Evolutionary conservation across 495 filamentous ascomycete species (phyloP).

Genomic region (Aspergillus ellipticus): DNA sequence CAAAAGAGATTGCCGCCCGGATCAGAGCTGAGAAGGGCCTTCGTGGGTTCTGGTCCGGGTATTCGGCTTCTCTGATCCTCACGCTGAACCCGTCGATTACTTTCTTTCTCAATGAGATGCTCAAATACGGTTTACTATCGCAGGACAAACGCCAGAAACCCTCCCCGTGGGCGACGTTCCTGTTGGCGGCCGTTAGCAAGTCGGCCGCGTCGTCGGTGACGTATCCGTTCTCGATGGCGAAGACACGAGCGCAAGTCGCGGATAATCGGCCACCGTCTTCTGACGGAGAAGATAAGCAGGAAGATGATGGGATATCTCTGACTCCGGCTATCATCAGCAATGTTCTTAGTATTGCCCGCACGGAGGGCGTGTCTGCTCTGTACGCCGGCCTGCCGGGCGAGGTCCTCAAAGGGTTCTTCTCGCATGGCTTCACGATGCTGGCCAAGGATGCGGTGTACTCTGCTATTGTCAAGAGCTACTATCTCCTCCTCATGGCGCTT

Average conservation of each 20-base stretch:
- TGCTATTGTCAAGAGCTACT: conserved; percentile 69
- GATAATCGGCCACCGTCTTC: conserved; percentile 5
- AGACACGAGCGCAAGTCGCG: conserved; percentile 66
- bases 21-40: conserved; percentile 72
- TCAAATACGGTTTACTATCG: conserved; percentile 58
- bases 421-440: conserved; percentile 86
- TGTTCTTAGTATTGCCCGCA: conserved; percentile 58
- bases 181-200: conserved; percentile 80
- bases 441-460: conserved; percentile 78
- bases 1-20: conserved; percentile 56
- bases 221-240: conserved; percentile 83
- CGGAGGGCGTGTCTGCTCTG: conserved; percentile 64
- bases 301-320: conserved; percentile 21
- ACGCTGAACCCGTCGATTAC: conserved; percentile 86
- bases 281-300: not conserved
- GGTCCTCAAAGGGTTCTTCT: conserved; percentile 80
- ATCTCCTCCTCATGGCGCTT: conserved; percentile 34
- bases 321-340: conserved; percentile 58
- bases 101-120: conserved; percentile 72
- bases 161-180: conserved; percentile 53
- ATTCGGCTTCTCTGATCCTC: conserved; percentile 73
- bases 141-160: conserved; percentile 50
- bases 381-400: conserved; percentile 78
- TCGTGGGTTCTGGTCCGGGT: conserved; percentile 84
- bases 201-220: conserved; percentile 73